Evolutionary conservation across 2,329 filamentous ascomycete genomes (phyloP), one percentile per base, ranked within the genome.

Genomic region (Aspergillus calidoustus): DNA sequence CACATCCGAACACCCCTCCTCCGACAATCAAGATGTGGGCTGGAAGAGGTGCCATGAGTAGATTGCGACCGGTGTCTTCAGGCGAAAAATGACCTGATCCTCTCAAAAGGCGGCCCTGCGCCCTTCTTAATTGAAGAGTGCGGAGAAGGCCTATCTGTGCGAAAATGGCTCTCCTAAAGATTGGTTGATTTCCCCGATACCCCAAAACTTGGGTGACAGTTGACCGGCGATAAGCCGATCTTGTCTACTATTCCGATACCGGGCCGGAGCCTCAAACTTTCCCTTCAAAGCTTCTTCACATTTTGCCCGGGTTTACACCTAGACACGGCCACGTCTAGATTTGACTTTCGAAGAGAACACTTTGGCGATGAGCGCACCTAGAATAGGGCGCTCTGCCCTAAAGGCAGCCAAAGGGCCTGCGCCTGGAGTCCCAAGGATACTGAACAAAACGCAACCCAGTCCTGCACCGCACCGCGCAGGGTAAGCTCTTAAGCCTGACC

Each of bases 1-100:
- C 67, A 80, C 78, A 69, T 69, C 78, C 78, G 57, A 80, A 79
- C 59, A 80, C 77, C 41, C 78, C 78, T 62, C 76, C 77, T 57
- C 78, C 78, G 4, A 80, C 76, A 49, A 80, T 78, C 31, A 80
- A 66, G 54, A 79, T 77, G 11, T 72, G 76, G 5, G 71, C 54
- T 8, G 77, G 77, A 47, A 79, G 64, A 31, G 69, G 62, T 70
- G 75, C 76, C 49, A 53, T 59, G 49, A 25, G 19, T 6, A 52
- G 17, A 13, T 15, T 13, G 11, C 34, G 15, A 41, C 11, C 15
- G 11, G 15, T 15, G 11, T 41, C 34, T 41, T 41, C 11, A 41
- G 11, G 13, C 34, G 11, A 15, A 41, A 15, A 41, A 3, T 5
- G 4, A 41, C 9, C 4, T 15, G 11, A 41, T 41, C 13, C 28